Conservation (phyloP, 2,329 filamentous ascomycete species). For the Sclerotinia spermophila region DNA sequence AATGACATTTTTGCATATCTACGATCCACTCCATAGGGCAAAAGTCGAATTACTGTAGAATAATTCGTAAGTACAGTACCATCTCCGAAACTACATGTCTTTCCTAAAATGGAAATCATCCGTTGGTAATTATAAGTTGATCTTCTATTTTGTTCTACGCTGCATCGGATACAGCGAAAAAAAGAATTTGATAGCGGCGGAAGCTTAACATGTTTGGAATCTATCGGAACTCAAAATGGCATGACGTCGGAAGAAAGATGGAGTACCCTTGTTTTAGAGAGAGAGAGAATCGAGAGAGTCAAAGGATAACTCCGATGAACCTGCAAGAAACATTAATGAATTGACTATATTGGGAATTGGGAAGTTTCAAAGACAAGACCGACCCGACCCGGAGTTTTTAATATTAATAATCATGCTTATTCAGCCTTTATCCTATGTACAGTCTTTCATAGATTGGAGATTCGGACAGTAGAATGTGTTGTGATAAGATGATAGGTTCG, state of each 20-base stretch:
- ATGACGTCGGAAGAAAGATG: neutral
- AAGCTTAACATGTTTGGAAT: neutral
- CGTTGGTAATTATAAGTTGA: neutral
- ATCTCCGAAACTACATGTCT: neutral
- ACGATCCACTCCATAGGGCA: constrained; percentile 9
- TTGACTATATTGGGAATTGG: too few relatives aligned
- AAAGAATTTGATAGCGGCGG: constrained; percentile 1
- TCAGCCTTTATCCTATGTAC: neutral
- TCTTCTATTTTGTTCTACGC: neutral
- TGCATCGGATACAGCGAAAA: neutral
- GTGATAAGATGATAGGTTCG: neutral
- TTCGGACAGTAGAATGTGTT: neutral
- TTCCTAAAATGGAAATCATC: neutral
- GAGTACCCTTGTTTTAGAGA: neutral
- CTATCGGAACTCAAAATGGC: neutral
- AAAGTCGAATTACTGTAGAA: neutral
- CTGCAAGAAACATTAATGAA: too few relatives aligned
- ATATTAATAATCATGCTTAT: neutral
- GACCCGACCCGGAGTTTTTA: neutral
- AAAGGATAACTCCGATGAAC: constrained; percentile 4
- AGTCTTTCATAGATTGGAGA: neutral
- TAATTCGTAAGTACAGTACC: neutral
- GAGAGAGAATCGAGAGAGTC: neutral
- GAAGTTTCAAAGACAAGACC: neutral
- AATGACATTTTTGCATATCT: neutral